A percentile compares a stretch with the other conserved stretches of the same genome.
phyloP scores from a whole-genome alignment of 768 basidiomycete genomes.

The Hypholoma fasciculare region DNA sequence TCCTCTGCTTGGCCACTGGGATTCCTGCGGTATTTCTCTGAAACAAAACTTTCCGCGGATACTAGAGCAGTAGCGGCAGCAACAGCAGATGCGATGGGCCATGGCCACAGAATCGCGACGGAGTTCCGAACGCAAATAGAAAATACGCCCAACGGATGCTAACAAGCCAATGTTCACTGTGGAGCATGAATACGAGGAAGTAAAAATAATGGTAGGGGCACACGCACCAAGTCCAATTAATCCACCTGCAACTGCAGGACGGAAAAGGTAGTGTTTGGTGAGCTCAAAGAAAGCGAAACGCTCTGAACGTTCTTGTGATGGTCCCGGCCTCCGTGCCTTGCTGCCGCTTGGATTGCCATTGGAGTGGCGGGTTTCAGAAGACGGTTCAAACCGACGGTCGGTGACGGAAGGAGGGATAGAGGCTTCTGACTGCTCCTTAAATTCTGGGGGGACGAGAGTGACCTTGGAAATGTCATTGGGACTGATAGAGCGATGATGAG shows the following conservation, averaged over 20 bases:
- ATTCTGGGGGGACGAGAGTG: conserved; percentile 52
- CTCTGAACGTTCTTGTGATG: conserved; percentile 1
- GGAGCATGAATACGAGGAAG: background rate
- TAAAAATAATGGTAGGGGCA: background rate
- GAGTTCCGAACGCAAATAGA: conserved; percentile 61
- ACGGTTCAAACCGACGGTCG: too few species aligned
- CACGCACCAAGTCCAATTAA: conserved; percentile 65
- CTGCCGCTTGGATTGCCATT: background rate
- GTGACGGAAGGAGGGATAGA: conserved; percentile 15
- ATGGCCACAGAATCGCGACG: conserved; percentile 57
- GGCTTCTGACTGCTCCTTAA: conserved; percentile 46
- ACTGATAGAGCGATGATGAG: conserved; percentile 34
- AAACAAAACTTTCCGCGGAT: conserved; percentile 60
- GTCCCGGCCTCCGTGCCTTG: background rate
- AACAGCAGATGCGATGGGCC: conserved; percentile 53
- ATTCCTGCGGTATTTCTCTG: conserved; percentile 61
- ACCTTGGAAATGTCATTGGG: conserved; percentile 55
- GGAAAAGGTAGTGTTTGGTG: conserved; percentile 54
- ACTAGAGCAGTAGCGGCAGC: conserved; percentile 59
- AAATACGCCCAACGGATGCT: conserved; percentile 57
- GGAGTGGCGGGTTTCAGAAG: too few species aligned
- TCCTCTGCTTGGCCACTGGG: conserved; percentile 58
- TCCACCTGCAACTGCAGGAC: conserved; percentile 72
- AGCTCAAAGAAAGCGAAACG: conserved; percentile 31
- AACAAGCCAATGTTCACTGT: conserved; percentile 74